Percentiles rank a stretch among this genome's conserved stretches.
These are phyloP conservation scores for Diaporthe eres DNA, from an alignment of 2,329 filamentous ascomycete genomes.

Conservation along the genomic window DNA sequence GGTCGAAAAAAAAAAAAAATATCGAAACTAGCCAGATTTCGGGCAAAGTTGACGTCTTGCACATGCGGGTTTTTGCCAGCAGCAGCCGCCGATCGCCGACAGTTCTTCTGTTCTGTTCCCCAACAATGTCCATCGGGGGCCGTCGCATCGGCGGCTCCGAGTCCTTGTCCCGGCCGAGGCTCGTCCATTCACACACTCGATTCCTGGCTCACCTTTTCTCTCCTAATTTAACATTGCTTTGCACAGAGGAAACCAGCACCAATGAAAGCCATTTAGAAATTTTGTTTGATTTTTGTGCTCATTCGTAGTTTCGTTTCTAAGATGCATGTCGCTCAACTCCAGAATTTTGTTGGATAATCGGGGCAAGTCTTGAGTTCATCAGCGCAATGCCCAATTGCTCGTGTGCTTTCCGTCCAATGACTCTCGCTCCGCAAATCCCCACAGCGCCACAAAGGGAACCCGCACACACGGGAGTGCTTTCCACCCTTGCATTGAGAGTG, in stretches of 20 bases:
- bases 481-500: not conserved
- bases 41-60: constrained; percentile 31
- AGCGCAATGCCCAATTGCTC: too few species aligned
- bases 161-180: constrained; percentile 20
- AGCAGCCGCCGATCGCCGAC: constrained; percentile 16
- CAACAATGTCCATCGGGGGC: constrained; percentile 28
- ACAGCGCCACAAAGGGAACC: not conserved
- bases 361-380: too few species aligned
- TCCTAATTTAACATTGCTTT: not conserved
- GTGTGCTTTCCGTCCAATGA: not conserved
- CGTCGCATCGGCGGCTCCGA: constrained; percentile 19
- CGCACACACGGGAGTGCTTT: not conserved
- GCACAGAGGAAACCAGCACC: not conserved
- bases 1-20: not conserved
- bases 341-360: not conserved
- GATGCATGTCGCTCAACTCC: not conserved
- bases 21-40: constrained; percentile 12
- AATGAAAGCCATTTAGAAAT: not conserved
- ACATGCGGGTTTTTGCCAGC: constrained; percentile 30
- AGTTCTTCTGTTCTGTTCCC: not conserved
- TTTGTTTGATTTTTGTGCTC: not conserved
- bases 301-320: not conserved
- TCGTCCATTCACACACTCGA: not conserved
- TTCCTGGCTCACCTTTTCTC: not conserved
- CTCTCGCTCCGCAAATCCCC: not conserved